A percentile compares a stretch with the other conserved stretches of the same genome.
These are phyloP conservation scores for Cytospora chrysosperma DNA, from an alignment of 2,329 filamentous ascomycete species.

Conservation along the genomic window DNA sequence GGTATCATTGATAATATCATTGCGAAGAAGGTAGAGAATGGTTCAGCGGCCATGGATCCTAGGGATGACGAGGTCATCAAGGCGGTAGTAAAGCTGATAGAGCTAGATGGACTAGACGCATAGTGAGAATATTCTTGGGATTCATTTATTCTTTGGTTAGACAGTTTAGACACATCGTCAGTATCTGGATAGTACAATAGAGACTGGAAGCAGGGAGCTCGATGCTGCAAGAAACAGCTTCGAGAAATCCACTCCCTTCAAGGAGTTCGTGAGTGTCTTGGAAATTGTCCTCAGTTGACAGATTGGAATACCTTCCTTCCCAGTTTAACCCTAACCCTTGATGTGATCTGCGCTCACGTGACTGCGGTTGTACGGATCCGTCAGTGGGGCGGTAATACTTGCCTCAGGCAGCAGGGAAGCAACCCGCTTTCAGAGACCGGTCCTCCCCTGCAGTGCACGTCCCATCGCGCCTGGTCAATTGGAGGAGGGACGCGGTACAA, in stretches of 20 bases:
- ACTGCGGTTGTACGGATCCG: not conserved
- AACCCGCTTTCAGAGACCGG: not conserved
- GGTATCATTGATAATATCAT: slow-evolving; percentile 85
- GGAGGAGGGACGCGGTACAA: slow-evolving; percentile 16
- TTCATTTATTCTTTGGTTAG: not conserved
- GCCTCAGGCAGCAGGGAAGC: slow-evolving; percentile 20
- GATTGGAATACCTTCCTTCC: too few relatives aligned
- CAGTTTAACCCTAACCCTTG: not conserved
- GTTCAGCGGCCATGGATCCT: slow-evolving; percentile 55
- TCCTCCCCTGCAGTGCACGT: slow-evolving; percentile 18
- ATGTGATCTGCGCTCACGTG: too few relatives aligned
- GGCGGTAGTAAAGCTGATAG: slow-evolving; percentile 76
- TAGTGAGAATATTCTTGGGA: slow-evolving; percentile 29
- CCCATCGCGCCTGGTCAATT: slow-evolving; percentile 23
- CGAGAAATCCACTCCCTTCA: too few relatives aligned
- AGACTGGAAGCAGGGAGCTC: not conserved
- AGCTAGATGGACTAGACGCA: slow-evolving; percentile 83
- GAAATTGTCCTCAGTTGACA: not conserved
- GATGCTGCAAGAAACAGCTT: not conserved
- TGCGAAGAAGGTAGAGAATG: slow-evolving; percentile 73
- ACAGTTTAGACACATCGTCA: not conserved
- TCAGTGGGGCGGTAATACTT: slow-evolving; percentile 5
- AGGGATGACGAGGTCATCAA: slow-evolving; percentile 67
- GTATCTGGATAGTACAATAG: not conserved
- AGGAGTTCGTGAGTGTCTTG: not conserved